Base-by-base conservation (phyloP, 306 rosid genomes). In the Glycyrrhiza uralensis region DNA sequence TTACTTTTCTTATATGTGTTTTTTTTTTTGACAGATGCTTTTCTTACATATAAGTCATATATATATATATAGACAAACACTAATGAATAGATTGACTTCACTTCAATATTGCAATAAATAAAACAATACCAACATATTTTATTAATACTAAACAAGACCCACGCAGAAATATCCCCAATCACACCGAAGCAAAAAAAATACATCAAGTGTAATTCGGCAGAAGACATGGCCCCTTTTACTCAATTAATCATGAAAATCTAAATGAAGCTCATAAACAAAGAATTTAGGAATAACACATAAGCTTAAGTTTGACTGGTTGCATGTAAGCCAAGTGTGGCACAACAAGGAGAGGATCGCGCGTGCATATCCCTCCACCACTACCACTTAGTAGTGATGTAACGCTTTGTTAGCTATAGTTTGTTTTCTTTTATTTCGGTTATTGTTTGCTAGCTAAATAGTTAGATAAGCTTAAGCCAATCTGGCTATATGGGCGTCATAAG, bases 311-410 rank as follows among this genome's bases (percentile, higher is more conserved):
- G 82, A 81, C 32, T 24, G 64, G 79, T 8, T 66, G 69, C 85
- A 81, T 77, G 79, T 7, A 71, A 66, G 76, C 69, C 82, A 77
- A 33, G 85, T 66, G 73, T 71, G 44, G 50, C 29, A 11, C 7
- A 47, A 11, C 7, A 47, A 42, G 44, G 60, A 63, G 45, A 9
- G 65, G 62, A 75, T 63, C 44, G 14, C 12, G 38, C 35, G 44
- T 19, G 49, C 20, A 39, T 20, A 29, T 80, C 41, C 18, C 56
- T 72, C 70, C 75, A 65, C 47, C 75, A 72, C 56, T 35, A 14
- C 54, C 59, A 51, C 36, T 49, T 19, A 5, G 17, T 19, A 5
- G 17, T 76, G 71, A 81, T 47, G 69, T 62, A 69, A 70, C 74
- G 1, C 5, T 56, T 57, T 65, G 66, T 71, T 42, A 26, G 47